A percentile compares a stretch with the other conserved stretches of the same genome.
Evolutionary conservation across 2,329 filamentous ascomycete species (phyloP).

Genomic region (Diaporthe destruens): DNA sequence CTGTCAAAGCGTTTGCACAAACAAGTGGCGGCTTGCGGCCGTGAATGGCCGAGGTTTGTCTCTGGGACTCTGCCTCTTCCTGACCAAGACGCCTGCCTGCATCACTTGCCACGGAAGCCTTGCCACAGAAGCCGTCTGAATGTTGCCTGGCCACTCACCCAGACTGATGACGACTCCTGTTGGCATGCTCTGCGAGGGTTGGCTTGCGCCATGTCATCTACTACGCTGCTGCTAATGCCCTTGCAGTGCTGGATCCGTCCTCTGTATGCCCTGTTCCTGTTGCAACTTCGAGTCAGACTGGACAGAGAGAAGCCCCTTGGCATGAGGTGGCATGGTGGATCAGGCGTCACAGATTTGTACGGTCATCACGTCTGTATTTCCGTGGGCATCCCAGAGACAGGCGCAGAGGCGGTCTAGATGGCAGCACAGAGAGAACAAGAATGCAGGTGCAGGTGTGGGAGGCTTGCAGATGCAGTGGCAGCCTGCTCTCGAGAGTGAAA

Average conservation of each 20-base stretch:
- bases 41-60: not conserved
- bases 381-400: not conserved
- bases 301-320: not conserved
- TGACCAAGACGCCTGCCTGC: slow-evolving; percentile 23
- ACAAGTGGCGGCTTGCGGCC: not conserved
- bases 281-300: slow-evolving; percentile 27
- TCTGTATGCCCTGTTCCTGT: not conserved
- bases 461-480: slow-evolving; percentile 4
- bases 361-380: not conserved
- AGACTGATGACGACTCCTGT: not conserved
- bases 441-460: not conserved
- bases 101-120: slow-evolving; percentile 17
- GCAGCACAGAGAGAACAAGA: not conserved
- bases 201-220: not conserved
- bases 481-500: not conserved
- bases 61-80: not conserved
- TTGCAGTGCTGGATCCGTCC: not conserved
- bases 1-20: slow-evolving; percentile 28
- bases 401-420: not conserved
- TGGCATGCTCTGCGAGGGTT: not conserved
- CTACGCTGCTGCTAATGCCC: not conserved
- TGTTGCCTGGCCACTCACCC: not conserved
- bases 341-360: not conserved
- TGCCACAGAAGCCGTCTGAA: slow-evolving; percentile 1
- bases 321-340: not conserved